These are phyloP conservation scores for Parafenestella ontariensis DNA, from an alignment of 2,329 filamentous ascomycete species.

Conservation along the genomic window DNA sequence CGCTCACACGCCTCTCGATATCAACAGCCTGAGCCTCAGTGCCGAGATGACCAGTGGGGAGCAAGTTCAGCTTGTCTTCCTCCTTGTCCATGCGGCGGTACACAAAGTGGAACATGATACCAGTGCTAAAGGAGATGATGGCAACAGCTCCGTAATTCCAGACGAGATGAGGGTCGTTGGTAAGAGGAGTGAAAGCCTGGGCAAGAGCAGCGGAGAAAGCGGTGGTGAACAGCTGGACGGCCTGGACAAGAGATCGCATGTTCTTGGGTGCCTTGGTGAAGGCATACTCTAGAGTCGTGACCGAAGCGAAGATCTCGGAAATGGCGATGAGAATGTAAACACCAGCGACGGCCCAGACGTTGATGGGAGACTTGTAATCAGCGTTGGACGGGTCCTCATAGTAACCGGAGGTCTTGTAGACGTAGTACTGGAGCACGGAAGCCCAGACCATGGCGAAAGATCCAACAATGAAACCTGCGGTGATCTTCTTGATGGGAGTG, in stretches of 20 bases:
- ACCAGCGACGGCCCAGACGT: conserved; percentile 62
- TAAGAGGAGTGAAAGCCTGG: conserved; percentile 39
- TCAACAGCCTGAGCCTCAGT: conserved; percentile 36
- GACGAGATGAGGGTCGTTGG: conserved; percentile 35
- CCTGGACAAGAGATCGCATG: conserved; percentile 59
- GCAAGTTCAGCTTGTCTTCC: conserved; percentile 48
- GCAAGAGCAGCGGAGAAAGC: conserved; percentile 43
- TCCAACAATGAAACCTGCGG: conserved; percentile 71
- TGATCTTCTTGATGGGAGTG: conserved; percentile 78
- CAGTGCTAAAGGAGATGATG: conserved; percentile 45
- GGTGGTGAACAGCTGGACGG: conserved; percentile 46
- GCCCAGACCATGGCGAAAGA: conserved; percentile 67
- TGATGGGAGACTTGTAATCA: conserved; percentile 55
- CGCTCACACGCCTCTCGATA: conserved; percentile 35
- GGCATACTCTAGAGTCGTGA: conserved; percentile 75
- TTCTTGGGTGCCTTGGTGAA: conserved; percentile 74
- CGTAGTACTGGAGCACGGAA: conserved; percentile 63
- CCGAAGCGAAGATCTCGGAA: conserved; percentile 69
- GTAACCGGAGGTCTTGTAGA: conserved; percentile 63
- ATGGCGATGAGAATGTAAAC: conserved; percentile 63
- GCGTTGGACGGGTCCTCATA: conserved; percentile 47
- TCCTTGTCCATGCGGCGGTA: conserved; percentile 44
- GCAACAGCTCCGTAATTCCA: conserved; percentile 48
- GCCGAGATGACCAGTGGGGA: conserved; percentile 47
- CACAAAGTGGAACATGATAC: conserved; percentile 40